Conservation (phyloP, 2,329 filamentous ascomycete genomes). For the Pestalotiopsis sp. region DNA sequence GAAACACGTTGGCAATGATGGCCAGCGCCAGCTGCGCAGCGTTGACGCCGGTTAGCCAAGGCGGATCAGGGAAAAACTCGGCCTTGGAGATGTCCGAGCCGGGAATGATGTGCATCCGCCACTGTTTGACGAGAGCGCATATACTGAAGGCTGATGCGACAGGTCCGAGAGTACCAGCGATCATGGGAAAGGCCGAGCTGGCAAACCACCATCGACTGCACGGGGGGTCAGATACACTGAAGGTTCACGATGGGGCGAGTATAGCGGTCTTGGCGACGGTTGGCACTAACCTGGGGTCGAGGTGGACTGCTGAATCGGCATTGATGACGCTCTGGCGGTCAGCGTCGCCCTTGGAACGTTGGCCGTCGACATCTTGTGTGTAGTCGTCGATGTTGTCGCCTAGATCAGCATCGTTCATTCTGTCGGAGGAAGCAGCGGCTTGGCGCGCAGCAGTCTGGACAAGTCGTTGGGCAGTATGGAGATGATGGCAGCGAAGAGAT, state of each 20-base stretch:
- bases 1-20: slow-evolving; percentile 74
- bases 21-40: slow-evolving; percentile 75
- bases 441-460: not conserved
- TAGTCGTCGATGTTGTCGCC: slow-evolving; percentile 37
- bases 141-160: slow-evolving; percentile 88
- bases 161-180: slow-evolving; percentile 82
- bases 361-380: slow-evolving; percentile 25
- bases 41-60: slow-evolving; percentile 76
- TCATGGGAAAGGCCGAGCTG: slow-evolving; percentile 69
- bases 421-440: slow-evolving; percentile 15
- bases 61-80: slow-evolving; percentile 62
- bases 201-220: slow-evolving; percentile 63
- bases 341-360: slow-evolving; percentile 20
- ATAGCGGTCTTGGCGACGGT: not conserved
- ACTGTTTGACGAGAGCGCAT: slow-evolving; percentile 78
- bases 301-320: slow-evolving; percentile 39
- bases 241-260: not conserved
- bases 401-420: slow-evolving; percentile 43
- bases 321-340: slow-evolving; percentile 29
- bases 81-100: slow-evolving; percentile 49
- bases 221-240: not conserved
- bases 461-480: not conserved
- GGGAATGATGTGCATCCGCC: slow-evolving; percentile 62
- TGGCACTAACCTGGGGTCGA: slow-evolving; percentile 43
- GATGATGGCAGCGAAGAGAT: not conserved